Evolutionary conservation across 148 eudicot genomes (phyloP).

Genomic region (Camellia japonica): DNA sequence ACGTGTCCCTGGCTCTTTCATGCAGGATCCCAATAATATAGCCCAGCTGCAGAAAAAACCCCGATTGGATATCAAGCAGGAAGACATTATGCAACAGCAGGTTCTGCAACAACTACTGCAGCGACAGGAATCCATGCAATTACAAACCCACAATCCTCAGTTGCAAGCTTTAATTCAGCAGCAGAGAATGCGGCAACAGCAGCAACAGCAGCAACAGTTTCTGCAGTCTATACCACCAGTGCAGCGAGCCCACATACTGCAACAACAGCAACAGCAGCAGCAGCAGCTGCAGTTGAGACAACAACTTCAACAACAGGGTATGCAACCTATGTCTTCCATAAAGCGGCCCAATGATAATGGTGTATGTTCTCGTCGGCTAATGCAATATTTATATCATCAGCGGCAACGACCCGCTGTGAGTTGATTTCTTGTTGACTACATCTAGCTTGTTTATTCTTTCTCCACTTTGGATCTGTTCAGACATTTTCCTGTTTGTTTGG

Average conservation of each 20-base stretch:
- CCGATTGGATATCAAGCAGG: slow-evolving; percentile 77
- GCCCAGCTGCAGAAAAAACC: slow-evolving; percentile 83
- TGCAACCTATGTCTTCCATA: slow-evolving; percentile 59
- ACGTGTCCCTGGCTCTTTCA: slow-evolving; percentile 50
- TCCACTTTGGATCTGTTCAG: background rate
- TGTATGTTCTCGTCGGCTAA: slow-evolving; percentile 80
- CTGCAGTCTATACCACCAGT: slow-evolving; percentile 69
- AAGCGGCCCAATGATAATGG: slow-evolving; percentile 78
- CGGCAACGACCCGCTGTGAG: slow-evolving; percentile 79
- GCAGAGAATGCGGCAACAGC: slow-evolving; percentile 76
- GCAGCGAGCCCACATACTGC: slow-evolving; percentile 63
- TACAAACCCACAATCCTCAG: slow-evolving; percentile 68
- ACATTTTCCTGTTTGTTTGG: background rate
- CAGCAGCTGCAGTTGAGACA: slow-evolving; percentile 57
- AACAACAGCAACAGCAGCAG: slow-evolving; percentile 52
- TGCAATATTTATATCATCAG: slow-evolving; percentile 95
- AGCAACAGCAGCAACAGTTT: slow-evolving; percentile 70
- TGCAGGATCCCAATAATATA: slow-evolving; percentile 57
- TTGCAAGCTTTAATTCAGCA: slow-evolving; percentile 78
- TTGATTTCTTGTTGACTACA: slow-evolving; percentile 15
- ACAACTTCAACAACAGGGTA: slow-evolving; percentile 67
- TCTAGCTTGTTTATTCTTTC: background rate
- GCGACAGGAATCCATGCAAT: slow-evolving; percentile 72
- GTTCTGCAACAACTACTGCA: slow-evolving; percentile 68
- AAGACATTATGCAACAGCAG: slow-evolving; percentile 72